Conservation (phyloP, 2,329 filamentous ascomycete genomes). For the Xenoacremonium recifei region DNA sequence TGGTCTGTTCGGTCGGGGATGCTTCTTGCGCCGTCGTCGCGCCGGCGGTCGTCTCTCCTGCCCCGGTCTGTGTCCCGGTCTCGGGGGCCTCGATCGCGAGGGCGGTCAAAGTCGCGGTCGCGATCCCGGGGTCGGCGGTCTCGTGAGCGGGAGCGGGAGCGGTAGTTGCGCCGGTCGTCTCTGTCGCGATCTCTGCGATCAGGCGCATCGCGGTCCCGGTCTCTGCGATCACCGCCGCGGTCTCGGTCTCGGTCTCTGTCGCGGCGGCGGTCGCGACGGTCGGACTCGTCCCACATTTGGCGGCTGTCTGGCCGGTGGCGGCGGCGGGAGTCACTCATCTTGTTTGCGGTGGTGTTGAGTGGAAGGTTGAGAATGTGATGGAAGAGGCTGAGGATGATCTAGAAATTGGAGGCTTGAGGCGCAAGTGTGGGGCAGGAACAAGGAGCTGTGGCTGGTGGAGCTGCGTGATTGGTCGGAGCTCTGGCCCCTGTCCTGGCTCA, state of each 20-base stretch:
- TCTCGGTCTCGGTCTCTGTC: conserved; percentile 24
- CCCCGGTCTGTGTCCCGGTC: conserved; percentile 23
- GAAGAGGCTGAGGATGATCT: no score
- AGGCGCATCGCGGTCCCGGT: conserved; percentile 30
- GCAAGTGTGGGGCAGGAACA: conserved; percentile 16
- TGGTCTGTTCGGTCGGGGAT: no score
- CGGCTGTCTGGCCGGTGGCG: conserved; percentile 49
- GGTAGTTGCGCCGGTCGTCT: conserved; percentile 34
- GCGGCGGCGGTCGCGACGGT: conserved; percentile 36
- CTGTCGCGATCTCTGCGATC: conserved; percentile 32
- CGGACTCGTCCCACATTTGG: conserved; percentile 60
- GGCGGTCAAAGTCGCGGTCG: conserved; percentile 36
- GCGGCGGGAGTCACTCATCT: conserved; percentile 34
- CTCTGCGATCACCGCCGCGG: no score
- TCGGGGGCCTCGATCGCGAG: conserved; percentile 23
- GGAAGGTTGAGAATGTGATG: not conserved
- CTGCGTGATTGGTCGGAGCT: conserved; percentile 23
- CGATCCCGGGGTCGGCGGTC: conserved; percentile 36
- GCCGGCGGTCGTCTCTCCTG: conserved; percentile 22
- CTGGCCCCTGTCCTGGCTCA: conserved; percentile 1
- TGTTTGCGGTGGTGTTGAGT: conserved; percentile 3
- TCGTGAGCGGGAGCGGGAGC: conserved; percentile 34
- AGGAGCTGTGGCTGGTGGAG: conserved; percentile 23
- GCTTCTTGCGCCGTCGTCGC: no score
- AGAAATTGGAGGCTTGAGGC: conserved; percentile 16